Percentiles rank a stretch among this genome's conserved stretches.
phyloP scores from a whole-genome alignment of 768 basidiomycete species.

The Podaxis pistillaris region DNA sequence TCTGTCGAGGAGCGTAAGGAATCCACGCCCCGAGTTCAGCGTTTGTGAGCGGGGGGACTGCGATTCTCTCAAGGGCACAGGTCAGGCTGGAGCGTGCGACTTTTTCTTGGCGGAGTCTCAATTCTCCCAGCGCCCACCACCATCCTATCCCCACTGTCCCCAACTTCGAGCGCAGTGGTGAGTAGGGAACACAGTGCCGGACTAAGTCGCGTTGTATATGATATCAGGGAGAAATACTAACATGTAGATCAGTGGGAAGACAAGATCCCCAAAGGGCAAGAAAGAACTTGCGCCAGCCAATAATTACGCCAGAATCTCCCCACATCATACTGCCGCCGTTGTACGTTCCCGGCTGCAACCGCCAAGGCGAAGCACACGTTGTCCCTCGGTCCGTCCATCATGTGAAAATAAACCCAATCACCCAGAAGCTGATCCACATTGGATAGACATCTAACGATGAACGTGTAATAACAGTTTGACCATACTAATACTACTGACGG shows the following conservation, averaged over 20 bases:
- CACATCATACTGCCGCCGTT: conserved; percentile 8
- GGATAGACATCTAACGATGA: conserved; percentile 14
- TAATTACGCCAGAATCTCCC: not conserved
- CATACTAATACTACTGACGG: conserved; percentile 6
- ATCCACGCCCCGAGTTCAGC: conserved; percentile 4
- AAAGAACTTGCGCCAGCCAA: not conserved
- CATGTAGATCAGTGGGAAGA: too few species aligned
- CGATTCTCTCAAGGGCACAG: conserved; percentile 8
- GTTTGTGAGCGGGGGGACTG: conserved; percentile 8
- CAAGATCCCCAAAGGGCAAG: not conserved
- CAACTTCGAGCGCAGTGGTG: not conserved
- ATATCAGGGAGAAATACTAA: too few species aligned
- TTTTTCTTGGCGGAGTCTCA: conserved; percentile 23
- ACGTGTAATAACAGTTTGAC: conserved; percentile 13
- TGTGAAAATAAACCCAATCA: conserved; percentile 11
- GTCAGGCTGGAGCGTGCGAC: conserved; percentile 19
- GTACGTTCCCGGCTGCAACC: conserved; percentile 3
- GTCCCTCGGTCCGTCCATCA: not conserved
- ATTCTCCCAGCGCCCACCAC: conserved; percentile 14
- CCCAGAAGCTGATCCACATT: conserved; percentile 3
- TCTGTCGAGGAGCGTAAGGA: not conserved
- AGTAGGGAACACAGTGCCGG: not conserved
- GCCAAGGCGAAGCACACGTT: too few species aligned
- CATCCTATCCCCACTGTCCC: not conserved
- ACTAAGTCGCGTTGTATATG: too few species aligned